These are phyloP conservation scores for Phialophora expanda DNA, from an alignment of 2,329 filamentous ascomycete genomes.

Conservation along the genomic window DNA sequence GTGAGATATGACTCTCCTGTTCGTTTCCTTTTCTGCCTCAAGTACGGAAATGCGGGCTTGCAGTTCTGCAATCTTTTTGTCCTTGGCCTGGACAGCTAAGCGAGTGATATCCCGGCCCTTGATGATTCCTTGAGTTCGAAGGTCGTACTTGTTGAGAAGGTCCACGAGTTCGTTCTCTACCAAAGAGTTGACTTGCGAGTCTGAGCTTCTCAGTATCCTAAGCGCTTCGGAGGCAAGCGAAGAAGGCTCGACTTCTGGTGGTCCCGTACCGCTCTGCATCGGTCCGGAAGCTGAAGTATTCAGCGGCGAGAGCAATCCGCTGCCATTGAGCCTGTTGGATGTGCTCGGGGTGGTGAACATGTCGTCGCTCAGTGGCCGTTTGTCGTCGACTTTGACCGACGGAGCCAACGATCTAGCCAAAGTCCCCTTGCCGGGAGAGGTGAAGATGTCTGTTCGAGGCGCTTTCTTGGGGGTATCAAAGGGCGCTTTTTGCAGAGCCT, in stretches of 20 bases:
- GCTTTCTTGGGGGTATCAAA: slow-evolving; percentile 48
- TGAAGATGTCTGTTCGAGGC: slow-evolving; percentile 42
- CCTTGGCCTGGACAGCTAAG: slow-evolving; percentile 66
- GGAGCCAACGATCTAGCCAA: slow-evolving; percentile 39
- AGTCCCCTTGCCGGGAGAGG: slow-evolving; percentile 49
- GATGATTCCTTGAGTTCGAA: slow-evolving; percentile 65
- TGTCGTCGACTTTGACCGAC: slow-evolving; percentile 18
- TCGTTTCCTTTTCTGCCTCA: slow-evolving; percentile 61
- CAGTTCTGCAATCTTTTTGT: slow-evolving; percentile 69
- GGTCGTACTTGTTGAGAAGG: slow-evolving; percentile 61
- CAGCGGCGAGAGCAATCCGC: slow-evolving; percentile 35
- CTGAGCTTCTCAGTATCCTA: slow-evolving; percentile 43
- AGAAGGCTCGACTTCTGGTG: slow-evolving; percentile 43
- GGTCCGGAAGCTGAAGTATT: slow-evolving; percentile 24
- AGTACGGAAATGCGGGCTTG: slow-evolving; percentile 66
- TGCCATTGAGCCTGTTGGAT: slow-evolving; percentile 23
- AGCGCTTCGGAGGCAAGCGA: slow-evolving; percentile 42
- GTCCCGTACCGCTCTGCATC: slow-evolving; percentile 1
- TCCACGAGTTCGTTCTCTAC: slow-evolving; percentile 47
- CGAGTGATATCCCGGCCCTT: slow-evolving; percentile 70
- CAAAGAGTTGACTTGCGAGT: slow-evolving; percentile 43
- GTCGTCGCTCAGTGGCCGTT: slow-evolving; percentile 35
- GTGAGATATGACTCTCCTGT: slow-evolving; percentile 53
- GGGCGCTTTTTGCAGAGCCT: slow-evolving; percentile 21
- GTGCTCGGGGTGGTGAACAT: slow-evolving; percentile 37